Percentiles rank a stretch among this genome's conserved stretches.
phyloP scores from a whole-genome alignment of 768 basidiomycete genomes.

The Termitomyces titanicus region DNA sequence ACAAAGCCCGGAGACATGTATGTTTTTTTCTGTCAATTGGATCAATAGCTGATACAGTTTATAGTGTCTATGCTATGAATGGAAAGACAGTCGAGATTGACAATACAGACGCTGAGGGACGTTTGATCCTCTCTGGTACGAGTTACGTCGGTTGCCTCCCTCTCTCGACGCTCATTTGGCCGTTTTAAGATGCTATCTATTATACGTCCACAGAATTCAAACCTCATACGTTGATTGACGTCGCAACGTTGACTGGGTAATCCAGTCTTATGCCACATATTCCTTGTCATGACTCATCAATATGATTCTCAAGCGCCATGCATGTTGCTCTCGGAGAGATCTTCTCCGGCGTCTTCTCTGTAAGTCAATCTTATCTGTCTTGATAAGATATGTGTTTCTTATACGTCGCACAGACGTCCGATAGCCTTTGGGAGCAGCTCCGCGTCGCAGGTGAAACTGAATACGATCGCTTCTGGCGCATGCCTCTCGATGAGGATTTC shows the following conservation, averaged over 20 bases:
- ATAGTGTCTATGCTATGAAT: conserved; percentile 80
- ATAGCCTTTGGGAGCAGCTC: conserved; percentile 69
- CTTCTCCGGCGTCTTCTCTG: conserved; percentile 77
- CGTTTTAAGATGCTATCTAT: conserved; percentile 67
- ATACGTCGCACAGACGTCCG: conserved; percentile 50
- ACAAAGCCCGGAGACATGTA: conserved; percentile 86
- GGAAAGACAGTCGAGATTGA: conserved; percentile 85
- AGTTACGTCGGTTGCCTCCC: not conserved
- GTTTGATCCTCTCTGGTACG: conserved; percentile 74
- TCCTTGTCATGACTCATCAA: not conserved
- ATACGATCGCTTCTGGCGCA: conserved; percentile 85
- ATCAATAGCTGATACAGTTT: not conserved
- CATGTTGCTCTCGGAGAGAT: conserved; percentile 69
- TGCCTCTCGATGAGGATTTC: conserved; percentile 84
- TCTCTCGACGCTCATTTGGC: not conserved
- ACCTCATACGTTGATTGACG: conserved; percentile 81
- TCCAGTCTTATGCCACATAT: conserved; percentile 7
- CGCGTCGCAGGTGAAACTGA: conserved; percentile 67
- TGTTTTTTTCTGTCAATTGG: conserved; percentile 17
- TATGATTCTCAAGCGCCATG: conserved; percentile 57
- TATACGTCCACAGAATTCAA: conserved; percentile 76
- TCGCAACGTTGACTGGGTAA: conserved; percentile 83
- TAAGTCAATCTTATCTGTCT: conserved; percentile 29
- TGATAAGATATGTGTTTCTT: not conserved
- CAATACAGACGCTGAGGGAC: conserved; percentile 85